phyloP scores from a whole-genome alignment of 345 rosid species.

The Eucalyptus guilfoylei region DNA sequence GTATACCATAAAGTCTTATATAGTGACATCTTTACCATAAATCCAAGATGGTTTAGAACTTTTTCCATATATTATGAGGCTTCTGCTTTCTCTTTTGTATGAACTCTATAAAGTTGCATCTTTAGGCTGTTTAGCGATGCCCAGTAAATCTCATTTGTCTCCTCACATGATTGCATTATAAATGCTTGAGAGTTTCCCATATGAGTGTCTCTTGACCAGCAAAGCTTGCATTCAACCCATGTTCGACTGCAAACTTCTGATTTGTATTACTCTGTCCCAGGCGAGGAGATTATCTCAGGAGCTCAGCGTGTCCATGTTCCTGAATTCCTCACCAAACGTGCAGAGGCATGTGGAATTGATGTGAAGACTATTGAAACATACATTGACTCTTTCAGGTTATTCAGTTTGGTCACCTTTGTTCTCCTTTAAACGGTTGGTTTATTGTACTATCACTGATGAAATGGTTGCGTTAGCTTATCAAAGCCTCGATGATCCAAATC shows the following conservation, averaged over 20 bases:
- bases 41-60: not conserved
- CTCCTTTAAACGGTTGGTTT: not conserved
- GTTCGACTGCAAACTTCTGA: not conserved
- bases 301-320: constrained; percentile 81
- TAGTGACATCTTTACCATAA: not conserved
- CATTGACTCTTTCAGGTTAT: constrained; percentile 76
- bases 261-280: constrained; percentile 9
- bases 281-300: constrained; percentile 94
- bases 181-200: not conserved
- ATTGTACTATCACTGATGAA: not conserved
- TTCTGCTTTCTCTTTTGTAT: not conserved
- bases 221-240: not conserved
- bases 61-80: not conserved
- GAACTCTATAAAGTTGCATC: not conserved
- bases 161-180: not conserved
- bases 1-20: not conserved
- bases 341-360: constrained; percentile 58
- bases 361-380: constrained; percentile 61
- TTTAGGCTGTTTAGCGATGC: not conserved
- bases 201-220: not conserved
- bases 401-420: not conserved
- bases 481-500: not conserved
- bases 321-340: constrained; percentile 59
- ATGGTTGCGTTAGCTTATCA: not conserved
- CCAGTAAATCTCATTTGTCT: not conserved